Evolutionary conservation across 2,329 filamentous ascomycete species (phyloP), one percentile per base, ranked within the genome.

Genomic region (Fusarium sp.): DNA sequence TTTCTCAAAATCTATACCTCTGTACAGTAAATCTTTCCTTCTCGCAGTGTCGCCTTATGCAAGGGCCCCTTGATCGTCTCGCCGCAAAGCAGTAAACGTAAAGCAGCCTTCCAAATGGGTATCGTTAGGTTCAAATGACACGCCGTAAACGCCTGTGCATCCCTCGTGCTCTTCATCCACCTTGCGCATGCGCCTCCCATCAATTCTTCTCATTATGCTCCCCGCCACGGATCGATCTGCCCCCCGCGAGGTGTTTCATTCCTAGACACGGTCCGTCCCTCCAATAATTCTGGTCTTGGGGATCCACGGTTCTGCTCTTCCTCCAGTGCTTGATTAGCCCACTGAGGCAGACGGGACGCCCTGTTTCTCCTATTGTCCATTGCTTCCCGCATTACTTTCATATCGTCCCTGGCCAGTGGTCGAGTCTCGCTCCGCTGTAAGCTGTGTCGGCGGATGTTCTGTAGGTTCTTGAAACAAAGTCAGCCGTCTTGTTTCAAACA

Each of bases 381-480:
- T 33, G 81, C 79, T 64, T 81, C 80, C 45, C 76, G 77, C 79
- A 84, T 80, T 18, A 82, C 80, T 57, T 78, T 77, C 43, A 80
- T 69, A 50, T 83, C 82, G 33, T 82, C 80, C 14, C 37, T 71
- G 7, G 71, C 79, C 48, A 67, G 74, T 8, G 59, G 59, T 57
- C 67, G 72, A 16, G 59, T 66, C 10, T 58, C 60, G 18, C 59
- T 65, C 16, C 58, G 66, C 22, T 76, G 63, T 11, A 62, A 52
- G 58, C 67, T 74, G 18, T 71, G 63, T 43, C 79, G 79, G 52
- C 71, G 58, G 35, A 83, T 80, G 43, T 80, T 83, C 13, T 73
- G 74, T 27, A 83, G 64, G 61, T 83, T 83, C 83, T 84, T 65
- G 39, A 54, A 31, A 41, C 24, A 64, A 65, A 37, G 66, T 74